These are phyloP conservation scores for Isatis lusitanica DNA, from an alignment of 441 rosid species.

Conservation along the genomic window DNA sequence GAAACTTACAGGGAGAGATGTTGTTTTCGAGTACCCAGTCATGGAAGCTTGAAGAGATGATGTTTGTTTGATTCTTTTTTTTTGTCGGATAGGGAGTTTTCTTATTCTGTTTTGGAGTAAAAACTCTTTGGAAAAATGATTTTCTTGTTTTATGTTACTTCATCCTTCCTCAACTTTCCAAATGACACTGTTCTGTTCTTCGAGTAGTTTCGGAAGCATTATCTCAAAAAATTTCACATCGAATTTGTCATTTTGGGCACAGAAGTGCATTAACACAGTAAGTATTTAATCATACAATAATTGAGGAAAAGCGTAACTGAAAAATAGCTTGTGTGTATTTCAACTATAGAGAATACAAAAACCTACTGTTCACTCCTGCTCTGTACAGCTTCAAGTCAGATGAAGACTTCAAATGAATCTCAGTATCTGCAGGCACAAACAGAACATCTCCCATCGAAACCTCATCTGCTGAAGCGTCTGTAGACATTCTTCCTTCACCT, in stretches of 20 bases:
- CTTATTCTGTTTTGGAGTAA: constrained; percentile 5
- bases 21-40: constrained; percentile 66
- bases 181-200: neutral
- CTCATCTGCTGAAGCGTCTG: constrained; percentile 31
- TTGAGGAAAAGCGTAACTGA: neutral
- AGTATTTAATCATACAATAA: neutral
- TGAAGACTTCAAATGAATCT: constrained; percentile 39
- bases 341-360: constrained; percentile 37
- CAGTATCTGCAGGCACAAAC: constrained; percentile 46
- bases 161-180: neutral
- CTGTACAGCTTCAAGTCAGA: constrained; percentile 47
- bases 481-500: constrained; percentile 39
- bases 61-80: constrained; percentile 15
- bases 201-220: neutral
- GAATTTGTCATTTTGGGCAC: neutral
- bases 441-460: constrained; percentile 46
- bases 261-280: neutral
- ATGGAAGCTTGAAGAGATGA: constrained; percentile 43
- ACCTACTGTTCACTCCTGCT: constrained; percentile 53
- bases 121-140: neutral
- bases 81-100: constrained; percentile 25
- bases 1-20: constrained; percentile 74
- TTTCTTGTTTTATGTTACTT: constrained; percentile 7
- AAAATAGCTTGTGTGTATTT: constrained; percentile 5
- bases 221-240: neutral